Evolutionary conservation across 768 basidiomycete species (phyloP).

Genomic region (Russula emetica): DNA sequence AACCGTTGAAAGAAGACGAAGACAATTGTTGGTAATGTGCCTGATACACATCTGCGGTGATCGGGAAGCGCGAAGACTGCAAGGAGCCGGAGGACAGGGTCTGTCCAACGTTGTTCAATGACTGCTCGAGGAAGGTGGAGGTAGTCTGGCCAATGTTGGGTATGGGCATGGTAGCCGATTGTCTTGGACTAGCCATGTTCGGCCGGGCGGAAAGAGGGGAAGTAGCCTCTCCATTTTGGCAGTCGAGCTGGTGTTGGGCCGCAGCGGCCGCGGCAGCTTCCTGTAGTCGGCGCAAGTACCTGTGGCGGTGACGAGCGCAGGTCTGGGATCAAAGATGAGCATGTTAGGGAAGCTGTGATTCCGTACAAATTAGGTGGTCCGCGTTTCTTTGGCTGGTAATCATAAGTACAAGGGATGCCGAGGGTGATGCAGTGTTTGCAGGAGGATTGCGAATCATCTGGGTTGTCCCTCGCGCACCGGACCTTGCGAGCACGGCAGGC

Average conservation of each 20-base stretch:
- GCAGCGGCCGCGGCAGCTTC: conserved; percentile 60
- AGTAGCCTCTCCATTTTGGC: conserved; percentile 33
- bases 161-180: conserved; percentile 11
- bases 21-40: conserved; percentile 46
- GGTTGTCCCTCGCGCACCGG: conserved; percentile 74
- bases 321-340: conserved; percentile 2
- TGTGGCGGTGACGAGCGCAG: conserved; percentile 33
- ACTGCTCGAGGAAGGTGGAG: conserved; percentile 50
- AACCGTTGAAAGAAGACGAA: conserved; percentile 39
- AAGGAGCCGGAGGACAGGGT: conserved; percentile 44
- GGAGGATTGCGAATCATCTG: conserved; percentile 68
- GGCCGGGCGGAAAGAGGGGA: conserved; percentile 24
- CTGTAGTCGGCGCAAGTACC: conserved; percentile 75
- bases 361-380: conserved; percentile 88
- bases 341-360: not conserved
- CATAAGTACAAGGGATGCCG: conserved; percentile 82
- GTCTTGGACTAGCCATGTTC: conserved; percentile 19
- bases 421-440: conserved; percentile 87
- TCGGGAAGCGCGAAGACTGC: conserved; percentile 66
- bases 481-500: conserved; percentile 86
- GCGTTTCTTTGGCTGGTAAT: conserved; percentile 90
- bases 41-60: conserved; percentile 64
- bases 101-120: conserved; percentile 36
- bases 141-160: conserved; percentile 29
- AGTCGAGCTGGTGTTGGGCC: conserved; percentile 41